Percentiles rank a stretch among this genome's conserved stretches.
phyloP scores from a whole-genome alignment of 2,329 filamentous ascomycete species.

The Arthroderma sp. region DNA sequence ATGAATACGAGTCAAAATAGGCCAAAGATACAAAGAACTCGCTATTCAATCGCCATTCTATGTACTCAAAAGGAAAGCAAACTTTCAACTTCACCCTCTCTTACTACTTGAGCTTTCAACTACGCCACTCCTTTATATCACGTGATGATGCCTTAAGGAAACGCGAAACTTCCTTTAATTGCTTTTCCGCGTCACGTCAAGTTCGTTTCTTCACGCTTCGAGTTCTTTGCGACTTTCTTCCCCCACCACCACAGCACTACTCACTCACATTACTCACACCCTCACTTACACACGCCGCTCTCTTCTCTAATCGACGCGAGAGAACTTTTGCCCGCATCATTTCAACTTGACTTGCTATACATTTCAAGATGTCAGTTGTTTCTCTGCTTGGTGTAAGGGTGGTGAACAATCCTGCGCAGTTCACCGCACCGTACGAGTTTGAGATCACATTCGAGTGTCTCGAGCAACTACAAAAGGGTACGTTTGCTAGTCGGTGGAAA shows the following conservation, averaged over 20 bases:
- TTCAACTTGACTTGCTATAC: background rate
- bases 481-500: background rate
- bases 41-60: no score
- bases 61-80: no score
- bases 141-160: background rate
- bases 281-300: background rate
- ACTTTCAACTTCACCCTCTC: no score
- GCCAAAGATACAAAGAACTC: no score
- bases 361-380: constrained; percentile 70
- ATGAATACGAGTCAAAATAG: no score
- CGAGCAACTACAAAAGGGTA: constrained; percentile 86
- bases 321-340: background rate
- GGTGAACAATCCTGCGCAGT: constrained; percentile 91
- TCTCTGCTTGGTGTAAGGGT: constrained; percentile 92
- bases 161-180: background rate
- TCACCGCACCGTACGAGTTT: constrained; percentile 86
- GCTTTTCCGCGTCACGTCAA: background rate
- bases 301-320: background rate
- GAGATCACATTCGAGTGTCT: constrained; percentile 99
- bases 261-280: background rate
- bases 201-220: background rate
- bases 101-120: no score
- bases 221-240: background rate
- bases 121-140: no score
- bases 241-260: background rate